phyloP scores from a whole-genome alignment of 1,139 yeast species.

The Candida sanyaensis region DNA sequence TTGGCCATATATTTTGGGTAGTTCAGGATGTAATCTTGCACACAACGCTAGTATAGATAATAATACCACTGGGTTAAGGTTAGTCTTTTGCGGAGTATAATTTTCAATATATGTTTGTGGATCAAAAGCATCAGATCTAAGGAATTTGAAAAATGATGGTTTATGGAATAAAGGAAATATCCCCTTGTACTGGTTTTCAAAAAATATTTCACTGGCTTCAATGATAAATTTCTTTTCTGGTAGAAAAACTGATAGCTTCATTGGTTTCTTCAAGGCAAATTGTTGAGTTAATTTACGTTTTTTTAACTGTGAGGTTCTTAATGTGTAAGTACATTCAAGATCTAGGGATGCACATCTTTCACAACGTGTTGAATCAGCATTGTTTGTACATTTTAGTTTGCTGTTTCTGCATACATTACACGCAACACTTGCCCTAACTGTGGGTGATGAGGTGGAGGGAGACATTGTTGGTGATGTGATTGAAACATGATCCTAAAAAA shows the following conservation, averaged over 20 bases:
- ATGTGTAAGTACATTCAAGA: slow-evolving; percentile 23
- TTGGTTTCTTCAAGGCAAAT: slow-evolving; percentile 3
- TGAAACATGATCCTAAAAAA: neutral
- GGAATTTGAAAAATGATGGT: slow-evolving; percentile 29
- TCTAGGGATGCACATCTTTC: slow-evolving; percentile 22
- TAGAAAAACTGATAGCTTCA: slow-evolving; percentile 16
- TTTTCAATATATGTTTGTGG: slow-evolving; percentile 28
- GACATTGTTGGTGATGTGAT: neutral
- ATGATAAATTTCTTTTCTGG: slow-evolving; percentile 26
- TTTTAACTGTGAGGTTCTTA: slow-evolving; percentile 22
- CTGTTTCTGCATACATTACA: slow-evolving; percentile 25
- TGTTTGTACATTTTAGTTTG: slow-evolving; percentile 24
- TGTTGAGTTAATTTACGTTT: slow-evolving; percentile 13
- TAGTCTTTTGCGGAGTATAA: slow-evolving; percentile 11
- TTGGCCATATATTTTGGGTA: slow-evolving; percentile 30
- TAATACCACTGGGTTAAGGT: slow-evolving; percentile 33
- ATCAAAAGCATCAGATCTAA: slow-evolving; percentile 26
- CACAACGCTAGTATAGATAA: slow-evolving; percentile 37
- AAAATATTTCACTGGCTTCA: slow-evolving; percentile 30
- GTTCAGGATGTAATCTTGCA: slow-evolving; percentile 32
- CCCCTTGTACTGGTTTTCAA: slow-evolving; percentile 35
- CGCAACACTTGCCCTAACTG: slow-evolving; percentile 23
- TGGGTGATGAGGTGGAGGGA: neutral
- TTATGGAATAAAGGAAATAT: slow-evolving; percentile 35
- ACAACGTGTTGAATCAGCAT: slow-evolving; percentile 18